These are phyloP conservation scores for Populus alba DNA, from an alignment of 345 rosid genomes.

Conservation along the genomic window DNA sequence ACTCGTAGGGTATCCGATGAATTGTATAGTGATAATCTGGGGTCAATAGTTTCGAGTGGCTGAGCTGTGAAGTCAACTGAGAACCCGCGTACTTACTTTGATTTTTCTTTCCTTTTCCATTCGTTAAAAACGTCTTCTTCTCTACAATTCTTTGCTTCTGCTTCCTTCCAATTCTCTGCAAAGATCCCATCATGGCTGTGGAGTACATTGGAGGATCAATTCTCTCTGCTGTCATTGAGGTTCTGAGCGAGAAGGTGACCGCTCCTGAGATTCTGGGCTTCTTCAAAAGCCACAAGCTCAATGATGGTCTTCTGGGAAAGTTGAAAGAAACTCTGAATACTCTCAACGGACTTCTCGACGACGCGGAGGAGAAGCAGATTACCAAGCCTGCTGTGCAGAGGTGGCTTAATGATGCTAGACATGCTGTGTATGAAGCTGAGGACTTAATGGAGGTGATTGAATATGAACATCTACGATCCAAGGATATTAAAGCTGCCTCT, in stretches of 20 bases:
- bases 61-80: no score
- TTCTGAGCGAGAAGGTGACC: constrained; percentile 3
- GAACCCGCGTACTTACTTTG: no score
- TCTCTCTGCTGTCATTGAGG: constrained; percentile 7
- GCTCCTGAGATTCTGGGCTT: neutral
- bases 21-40: no score
- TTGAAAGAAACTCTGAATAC: neutral
- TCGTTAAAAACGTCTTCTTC: no score
- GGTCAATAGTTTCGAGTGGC: no score
- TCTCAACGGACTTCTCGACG: constrained; percentile 9
- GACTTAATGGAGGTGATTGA: constrained; percentile 24
- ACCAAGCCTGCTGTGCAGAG: neutral
- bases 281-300: constrained; percentile 2
- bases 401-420: no score
- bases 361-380: constrained; percentile 22
- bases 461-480: neutral
- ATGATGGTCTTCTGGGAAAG: neutral
- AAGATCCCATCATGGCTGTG: constrained; percentile 2
- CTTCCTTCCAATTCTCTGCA: neutral
- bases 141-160: no score
- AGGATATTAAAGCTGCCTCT: neutral
- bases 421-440: constrained; percentile 23
- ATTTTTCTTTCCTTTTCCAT: no score
- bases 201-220: neutral
- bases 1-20: no score